Base-by-base conservation (phyloP, 2,329 filamentous ascomycete species). In the Calonectria crousiana region DNA sequence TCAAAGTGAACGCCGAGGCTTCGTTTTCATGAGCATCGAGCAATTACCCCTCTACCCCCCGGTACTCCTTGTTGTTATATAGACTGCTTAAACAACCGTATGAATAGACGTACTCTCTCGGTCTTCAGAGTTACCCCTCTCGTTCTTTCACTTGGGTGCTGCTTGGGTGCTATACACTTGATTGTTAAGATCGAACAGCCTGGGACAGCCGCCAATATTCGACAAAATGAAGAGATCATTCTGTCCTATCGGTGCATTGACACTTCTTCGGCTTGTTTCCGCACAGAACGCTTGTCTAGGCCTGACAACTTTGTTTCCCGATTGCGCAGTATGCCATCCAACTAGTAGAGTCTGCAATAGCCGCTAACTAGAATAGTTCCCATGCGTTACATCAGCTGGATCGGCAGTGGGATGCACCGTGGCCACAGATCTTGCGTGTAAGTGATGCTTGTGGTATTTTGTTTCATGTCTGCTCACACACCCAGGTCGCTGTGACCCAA, bases 361-460 rank as follows among this genome's bases (percentile, higher is more conserved):
- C n/a, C 30, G n/a, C 44, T 71, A 28, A 67, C 66, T 49, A 18
- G 14, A 18, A n/a, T 32, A 80, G 79, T 74, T 78, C 20, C 67
- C 75, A 30, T 81, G 80, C 71, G 70, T 81, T 34, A 74, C 68
- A 23, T 74, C 69, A 26, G 80, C 79, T 30, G 79, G 75, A 8
- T 76, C 75, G 2, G 47, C 64, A 26, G 77, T 80, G 26, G 80
- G 80, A 30, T 81, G 80, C 70, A 79, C 78, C 36, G 71, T 78
- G 32, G 41, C 71, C 1, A 74, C 73, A 8, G 80, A 81, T 65
- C 72, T 80, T 51, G 74, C 68, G 16, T 81, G 79, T 78, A 74
- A 77, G 78, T 74, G 18, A 38, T 44, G 44, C 2, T 8, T 28
- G 23, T 26, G 11, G 32, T 11, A 47, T 62, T 36, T 38, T 38